Evolutionary conservation across 2,329 filamentous ascomycete genomes (phyloP).

Genomic region (Thelonectria olida): DNA sequence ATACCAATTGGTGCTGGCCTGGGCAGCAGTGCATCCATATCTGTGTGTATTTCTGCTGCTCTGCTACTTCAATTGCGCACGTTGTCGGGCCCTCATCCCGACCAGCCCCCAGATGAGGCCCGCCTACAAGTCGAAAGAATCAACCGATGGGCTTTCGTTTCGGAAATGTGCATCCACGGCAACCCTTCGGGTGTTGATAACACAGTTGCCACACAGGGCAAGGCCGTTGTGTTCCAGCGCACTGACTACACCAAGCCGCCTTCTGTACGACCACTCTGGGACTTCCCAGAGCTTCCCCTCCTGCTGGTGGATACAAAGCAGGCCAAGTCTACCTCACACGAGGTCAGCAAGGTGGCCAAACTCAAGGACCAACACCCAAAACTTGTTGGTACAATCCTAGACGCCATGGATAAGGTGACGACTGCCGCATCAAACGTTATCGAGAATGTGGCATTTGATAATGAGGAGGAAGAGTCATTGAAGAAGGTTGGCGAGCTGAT

Average conservation of each 20-base stretch:
- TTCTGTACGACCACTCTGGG: constrained; percentile 77
- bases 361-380: constrained; percentile 77
- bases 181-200: constrained; percentile 98
- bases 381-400: constrained; percentile 82
- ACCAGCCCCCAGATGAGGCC: constrained; percentile 89
- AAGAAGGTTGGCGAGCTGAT: constrained; percentile 85
- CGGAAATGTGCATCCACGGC: constrained; percentile 96
- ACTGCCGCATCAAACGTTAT: constrained; percentile 64
- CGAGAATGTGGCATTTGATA: constrained; percentile 72
- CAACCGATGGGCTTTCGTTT: constrained; percentile 97
- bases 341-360: constrained; percentile 85
- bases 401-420: constrained; percentile 83
- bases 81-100: constrained; percentile 88
- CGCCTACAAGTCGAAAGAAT: constrained; percentile 91
- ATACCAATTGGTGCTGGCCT: constrained; percentile 92
- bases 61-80: constrained; percentile 89
- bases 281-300: constrained; percentile 91
- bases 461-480: constrained; percentile 69
- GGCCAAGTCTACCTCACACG: constrained; percentile 82
- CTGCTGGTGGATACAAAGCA: constrained; percentile 91
- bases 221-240: constrained; percentile 91
- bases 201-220: constrained; percentile 91
- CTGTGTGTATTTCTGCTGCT: constrained; percentile 86
- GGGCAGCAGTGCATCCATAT: constrained; percentile 93
- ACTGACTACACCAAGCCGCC: constrained; percentile 82